Evolutionary conservation across 768 basidiomycete species (phyloP).

Genomic region (Hericium alpestre): DNA sequence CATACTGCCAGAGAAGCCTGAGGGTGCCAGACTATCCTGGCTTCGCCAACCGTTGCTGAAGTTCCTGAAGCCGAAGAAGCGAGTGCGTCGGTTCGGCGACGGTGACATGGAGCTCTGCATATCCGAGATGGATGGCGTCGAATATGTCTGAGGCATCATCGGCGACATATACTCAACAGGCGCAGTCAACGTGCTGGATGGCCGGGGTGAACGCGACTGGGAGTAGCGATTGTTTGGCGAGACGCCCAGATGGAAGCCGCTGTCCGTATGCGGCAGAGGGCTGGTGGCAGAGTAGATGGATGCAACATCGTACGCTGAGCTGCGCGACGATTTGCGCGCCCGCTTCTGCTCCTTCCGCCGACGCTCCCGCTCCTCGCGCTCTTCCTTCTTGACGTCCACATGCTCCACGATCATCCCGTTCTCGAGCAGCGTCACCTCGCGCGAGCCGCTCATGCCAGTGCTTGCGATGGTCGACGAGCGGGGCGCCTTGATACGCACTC

Average conservation of each 20-base stretch:
- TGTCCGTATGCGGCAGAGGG: slow-evolving; percentile 43
- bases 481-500: slow-evolving; percentile 63
- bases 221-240: slow-evolving; percentile 16
- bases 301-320: slow-evolving; percentile 59
- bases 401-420: slow-evolving; percentile 87
- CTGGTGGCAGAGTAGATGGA: slow-evolving; percentile 65
- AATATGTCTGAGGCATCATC: slow-evolving; percentile 57
- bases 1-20: slow-evolving; percentile 80
- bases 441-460: slow-evolving; percentile 36
- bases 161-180: slow-evolving; percentile 42
- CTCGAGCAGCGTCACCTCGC: slow-evolving; percentile 73
- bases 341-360: slow-evolving; percentile 57
- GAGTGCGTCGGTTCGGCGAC: slow-evolving; percentile 52
- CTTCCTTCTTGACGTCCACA: slow-evolving; percentile 72
- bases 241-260: slow-evolving; percentile 36
- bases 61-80: slow-evolving; percentile 73
- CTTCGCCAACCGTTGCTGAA: slow-evolving; percentile 65
- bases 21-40: slow-evolving; percentile 71
- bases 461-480: slow-evolving; percentile 23
- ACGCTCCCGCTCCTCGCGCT: slow-evolving; percentile 63
- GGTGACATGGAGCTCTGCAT: slow-evolving; percentile 60
- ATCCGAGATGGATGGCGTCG: slow-evolving; percentile 66
- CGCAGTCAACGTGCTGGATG: slow-evolving; percentile 50
- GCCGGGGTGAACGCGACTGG: slow-evolving; percentile 23
- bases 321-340: slow-evolving; percentile 63